These are phyloP conservation scores for Cenchrus americanus DNA, from an alignment of 176 grass and related monocot genomes.

Conservation along the genomic window DNA sequence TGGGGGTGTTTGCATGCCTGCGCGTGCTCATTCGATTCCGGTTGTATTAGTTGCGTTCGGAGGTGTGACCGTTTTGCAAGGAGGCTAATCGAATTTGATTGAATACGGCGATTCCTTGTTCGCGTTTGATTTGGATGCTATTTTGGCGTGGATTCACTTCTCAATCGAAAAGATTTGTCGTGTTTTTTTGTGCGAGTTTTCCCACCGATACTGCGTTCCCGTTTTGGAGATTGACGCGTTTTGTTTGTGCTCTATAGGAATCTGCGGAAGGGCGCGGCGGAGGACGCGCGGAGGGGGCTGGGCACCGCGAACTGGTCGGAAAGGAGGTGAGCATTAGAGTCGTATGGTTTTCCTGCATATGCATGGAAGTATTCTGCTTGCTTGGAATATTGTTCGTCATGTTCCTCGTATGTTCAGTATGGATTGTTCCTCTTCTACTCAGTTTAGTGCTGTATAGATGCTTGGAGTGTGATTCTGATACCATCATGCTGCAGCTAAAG, in stretches of 20 bases:
- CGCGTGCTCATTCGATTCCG: constrained; percentile 3
- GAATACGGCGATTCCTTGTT: constrained; percentile 13
- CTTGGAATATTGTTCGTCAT: background rate
- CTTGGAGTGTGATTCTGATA: constrained; percentile 31
- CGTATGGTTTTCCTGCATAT: constrained; percentile 45
- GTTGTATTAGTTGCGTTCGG: background rate
- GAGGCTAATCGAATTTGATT: constrained; percentile 23
- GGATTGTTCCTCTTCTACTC: constrained; percentile 27
- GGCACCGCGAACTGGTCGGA: constrained; percentile 18
- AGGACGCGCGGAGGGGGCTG: constrained; percentile 4
- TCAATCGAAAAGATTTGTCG: constrained; percentile 20
- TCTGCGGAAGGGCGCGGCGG: background rate
- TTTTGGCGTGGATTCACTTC: background rate
- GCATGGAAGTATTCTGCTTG: constrained; percentile 38
- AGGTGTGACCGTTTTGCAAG: constrained; percentile 5
- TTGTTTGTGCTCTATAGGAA: constrained; percentile 38
- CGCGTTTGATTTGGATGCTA: background rate
- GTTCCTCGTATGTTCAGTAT: constrained; percentile 2
- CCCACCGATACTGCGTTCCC: background rate
- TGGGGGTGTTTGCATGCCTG: background rate
- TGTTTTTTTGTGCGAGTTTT: constrained; percentile 10
- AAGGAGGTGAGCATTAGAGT: constrained; percentile 49
- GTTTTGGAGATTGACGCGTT: constrained; percentile 16
- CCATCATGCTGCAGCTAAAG: constrained; percentile 40
- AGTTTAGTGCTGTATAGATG: constrained; percentile 39